A percentile compares a stretch with the other conserved stretches of the same genome.
Conservation (phyloP, 345 rosid genomes). For the Bruguiera parviflora region DNA sequence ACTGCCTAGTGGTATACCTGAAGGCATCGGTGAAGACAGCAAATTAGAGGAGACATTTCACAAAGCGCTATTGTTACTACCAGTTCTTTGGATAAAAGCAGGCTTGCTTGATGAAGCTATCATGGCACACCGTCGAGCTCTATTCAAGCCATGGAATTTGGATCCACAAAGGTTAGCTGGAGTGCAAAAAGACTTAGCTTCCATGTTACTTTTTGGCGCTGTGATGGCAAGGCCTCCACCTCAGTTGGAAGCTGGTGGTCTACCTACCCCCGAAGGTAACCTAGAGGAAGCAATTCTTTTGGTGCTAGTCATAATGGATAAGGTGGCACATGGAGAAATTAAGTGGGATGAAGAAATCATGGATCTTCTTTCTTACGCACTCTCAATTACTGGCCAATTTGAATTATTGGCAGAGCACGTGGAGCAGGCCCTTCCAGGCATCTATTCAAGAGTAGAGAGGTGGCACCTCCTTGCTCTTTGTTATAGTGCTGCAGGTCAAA, state of each 20-base stretch:
- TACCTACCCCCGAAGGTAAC: constrained; percentile 43
- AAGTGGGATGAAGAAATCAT: constrained; percentile 82
- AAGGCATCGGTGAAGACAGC: constrained; percentile 51
- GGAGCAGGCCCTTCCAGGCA: constrained; percentile 73
- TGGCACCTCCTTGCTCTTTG: constrained; percentile 91
- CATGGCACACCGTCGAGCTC: constrained; percentile 60
- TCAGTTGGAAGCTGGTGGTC: constrained; percentile 38
- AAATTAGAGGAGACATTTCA: constrained; percentile 82
- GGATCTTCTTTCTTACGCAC: constrained; percentile 75
- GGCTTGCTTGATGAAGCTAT: constrained; percentile 70
- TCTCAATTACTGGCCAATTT: constrained; percentile 63
- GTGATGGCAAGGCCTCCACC: constrained; percentile 54
- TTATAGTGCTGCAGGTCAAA: constrained; percentile 70
- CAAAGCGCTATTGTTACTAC: constrained; percentile 78
- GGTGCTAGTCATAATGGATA: constrained; percentile 64
- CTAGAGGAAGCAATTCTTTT: constrained; percentile 82
- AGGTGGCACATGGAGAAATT: constrained; percentile 62
- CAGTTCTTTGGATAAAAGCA: constrained; percentile 63
- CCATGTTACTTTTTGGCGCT: constrained; percentile 67
- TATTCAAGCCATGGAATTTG: constrained; percentile 82
- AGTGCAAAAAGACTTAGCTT: constrained; percentile 78
- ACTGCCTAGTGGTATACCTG: constrained; percentile 63
- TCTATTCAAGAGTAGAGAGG: constrained; percentile 66
- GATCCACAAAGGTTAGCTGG: constrained; percentile 61
- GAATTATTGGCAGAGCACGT: constrained; percentile 65